Conservation (phyloP, 257 asterid species). For the Capsicum pubescens region DNA sequence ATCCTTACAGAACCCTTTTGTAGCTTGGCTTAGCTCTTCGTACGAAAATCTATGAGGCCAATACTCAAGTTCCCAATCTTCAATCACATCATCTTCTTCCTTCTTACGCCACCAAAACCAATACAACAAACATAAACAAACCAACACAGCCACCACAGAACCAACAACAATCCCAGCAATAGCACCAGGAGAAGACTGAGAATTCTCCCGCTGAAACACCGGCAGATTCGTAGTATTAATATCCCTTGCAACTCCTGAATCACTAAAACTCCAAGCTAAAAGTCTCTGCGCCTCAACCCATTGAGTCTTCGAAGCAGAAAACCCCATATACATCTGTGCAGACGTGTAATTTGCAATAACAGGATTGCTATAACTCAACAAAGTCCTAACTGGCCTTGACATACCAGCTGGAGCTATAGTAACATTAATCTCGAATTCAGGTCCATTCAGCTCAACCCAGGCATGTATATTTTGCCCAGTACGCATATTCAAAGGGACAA, state of each 20-base stretch:
- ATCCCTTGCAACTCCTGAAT: slow-evolving; percentile 69
- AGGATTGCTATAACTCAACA: slow-evolving; percentile 48
- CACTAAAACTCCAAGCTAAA: slow-evolving; percentile 84
- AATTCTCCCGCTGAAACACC: slow-evolving; percentile 45
- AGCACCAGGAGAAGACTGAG: slow-evolving; percentile 51
- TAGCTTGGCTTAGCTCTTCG: slow-evolving; percentile 62
- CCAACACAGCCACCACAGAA: slow-evolving; percentile 40
- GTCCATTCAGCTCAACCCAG: slow-evolving; percentile 78
- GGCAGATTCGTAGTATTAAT: slow-evolving; percentile 72
- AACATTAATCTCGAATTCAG: slow-evolving; percentile 61
- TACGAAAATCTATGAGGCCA: slow-evolving; percentile 85
- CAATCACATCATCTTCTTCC: slow-evolving; percentile 64
- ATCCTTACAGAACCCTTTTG: slow-evolving; percentile 57
- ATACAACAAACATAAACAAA: slow-evolving; percentile 39
- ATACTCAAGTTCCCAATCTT: slow-evolving; percentile 88
- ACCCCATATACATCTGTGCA: slow-evolving; percentile 67
- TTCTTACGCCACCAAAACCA: slow-evolving; percentile 55
- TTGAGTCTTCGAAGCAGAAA: slow-evolving; percentile 72
- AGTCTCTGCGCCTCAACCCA: slow-evolving; percentile 82
- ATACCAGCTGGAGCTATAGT: slow-evolving; percentile 70
- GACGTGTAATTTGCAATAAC: slow-evolving; percentile 53
- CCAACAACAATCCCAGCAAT: slow-evolving; percentile 64
- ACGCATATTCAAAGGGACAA: slow-evolving; percentile 58
- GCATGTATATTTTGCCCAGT: slow-evolving; percentile 71
- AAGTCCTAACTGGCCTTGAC: slow-evolving; percentile 51